These are phyloP conservation scores for Cladosporium halotolerans DNA, from an alignment of 2,329 filamentous ascomycete species.

Conservation along the genomic window DNA sequence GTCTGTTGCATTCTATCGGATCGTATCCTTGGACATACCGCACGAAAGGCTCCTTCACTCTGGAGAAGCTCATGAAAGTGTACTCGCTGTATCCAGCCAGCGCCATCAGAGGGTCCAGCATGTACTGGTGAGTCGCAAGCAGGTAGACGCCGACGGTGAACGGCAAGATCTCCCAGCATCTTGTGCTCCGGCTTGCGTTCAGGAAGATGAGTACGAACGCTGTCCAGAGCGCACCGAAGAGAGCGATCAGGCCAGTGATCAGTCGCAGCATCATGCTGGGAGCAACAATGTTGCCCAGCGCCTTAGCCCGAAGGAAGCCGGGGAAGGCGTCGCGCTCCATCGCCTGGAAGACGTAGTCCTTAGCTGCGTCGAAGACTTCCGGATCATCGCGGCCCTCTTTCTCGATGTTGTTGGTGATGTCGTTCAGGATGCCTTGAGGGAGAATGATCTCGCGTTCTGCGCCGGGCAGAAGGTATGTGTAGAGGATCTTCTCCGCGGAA, in stretches of 20 bases:
- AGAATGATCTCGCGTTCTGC: constrained; percentile 94
- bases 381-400: constrained; percentile 89
- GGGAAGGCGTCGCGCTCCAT: constrained; percentile 99
- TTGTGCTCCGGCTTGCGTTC: constrained; percentile 63
- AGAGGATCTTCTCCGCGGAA: constrained; percentile 97
- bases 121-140: constrained; percentile 88
- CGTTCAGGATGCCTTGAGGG: constrained; percentile 76
- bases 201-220: constrained; percentile 91
- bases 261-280: constrained; percentile 80
- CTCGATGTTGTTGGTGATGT: constrained; percentile 84
- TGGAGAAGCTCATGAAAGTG: constrained; percentile 86
- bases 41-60: constrained; percentile 85
- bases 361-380: constrained; percentile 93
- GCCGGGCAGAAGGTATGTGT: constrained; percentile 91
- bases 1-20: neutral
- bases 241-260: constrained; percentile 73
- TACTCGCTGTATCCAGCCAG: constrained; percentile 91
- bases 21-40: constrained; percentile 29
- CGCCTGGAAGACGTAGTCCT: constrained; percentile 98
- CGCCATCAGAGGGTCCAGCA: constrained; percentile 84
- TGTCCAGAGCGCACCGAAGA: constrained; percentile 92
- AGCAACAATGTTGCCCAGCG: constrained; percentile 89
- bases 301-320: constrained; percentile 90
- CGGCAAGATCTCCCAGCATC: constrained; percentile 87
- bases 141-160: constrained; percentile 89